Evolutionary conservation across 306 rosid species (phyloP).

Genomic region (Cicer pinnatifidum): DNA sequence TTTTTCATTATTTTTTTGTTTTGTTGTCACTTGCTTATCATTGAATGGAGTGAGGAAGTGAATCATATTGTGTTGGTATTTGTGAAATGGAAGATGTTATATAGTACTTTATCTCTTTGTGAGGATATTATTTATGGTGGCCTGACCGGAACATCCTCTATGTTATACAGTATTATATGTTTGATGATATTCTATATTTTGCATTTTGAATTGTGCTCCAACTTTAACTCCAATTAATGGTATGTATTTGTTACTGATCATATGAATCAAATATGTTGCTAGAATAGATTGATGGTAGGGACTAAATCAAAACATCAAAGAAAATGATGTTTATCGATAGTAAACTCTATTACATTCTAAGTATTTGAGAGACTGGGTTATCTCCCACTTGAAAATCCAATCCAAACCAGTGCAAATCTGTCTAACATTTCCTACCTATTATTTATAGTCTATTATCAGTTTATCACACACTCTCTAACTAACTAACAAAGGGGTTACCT

Average conservation of each 20-base stretch:
- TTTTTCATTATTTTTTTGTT: conserved; percentile 6
- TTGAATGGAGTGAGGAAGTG: conserved; percentile 12
- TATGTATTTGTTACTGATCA: conserved; percentile 8
- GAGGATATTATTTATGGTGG: conserved; percentile 4
- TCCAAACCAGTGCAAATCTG: neutral
- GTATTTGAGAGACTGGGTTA: neutral
- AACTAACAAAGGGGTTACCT: neutral
- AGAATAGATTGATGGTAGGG: neutral
- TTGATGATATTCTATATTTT: conserved; percentile 1
- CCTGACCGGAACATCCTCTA: neutral
- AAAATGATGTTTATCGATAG: neutral
- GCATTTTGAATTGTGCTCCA: neutral
- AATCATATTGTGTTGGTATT: neutral
- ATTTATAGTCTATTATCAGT: neutral
- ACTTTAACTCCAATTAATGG: conserved; percentile 4
- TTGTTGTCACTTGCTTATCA: neutral
- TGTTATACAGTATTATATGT: neutral
- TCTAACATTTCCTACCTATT: neutral
- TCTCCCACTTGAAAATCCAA: neutral
- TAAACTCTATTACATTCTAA: neutral
- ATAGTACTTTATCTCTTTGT: neutral
- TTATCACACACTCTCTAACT: neutral
- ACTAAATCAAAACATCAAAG: neutral
- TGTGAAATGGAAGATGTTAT: conserved; percentile 11
- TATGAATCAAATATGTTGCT: neutral